Conservation (phyloP, 441 rosid genomes). For the Erodium texanum region DNA sequence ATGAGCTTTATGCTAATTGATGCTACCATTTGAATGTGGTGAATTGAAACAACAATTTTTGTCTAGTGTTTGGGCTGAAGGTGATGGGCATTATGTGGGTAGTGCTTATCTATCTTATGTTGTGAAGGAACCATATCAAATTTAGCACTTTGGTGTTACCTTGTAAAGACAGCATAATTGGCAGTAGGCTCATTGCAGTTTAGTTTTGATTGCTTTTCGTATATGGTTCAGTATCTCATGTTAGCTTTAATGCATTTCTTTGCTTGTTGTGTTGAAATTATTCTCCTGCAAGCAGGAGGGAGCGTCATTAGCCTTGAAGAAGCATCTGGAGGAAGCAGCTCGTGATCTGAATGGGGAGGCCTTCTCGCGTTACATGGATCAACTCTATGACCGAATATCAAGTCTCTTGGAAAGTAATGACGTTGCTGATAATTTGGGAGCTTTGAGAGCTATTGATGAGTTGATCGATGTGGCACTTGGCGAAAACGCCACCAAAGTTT, state of each 20-base stretch:
- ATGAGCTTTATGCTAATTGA: conserved; percentile 2
- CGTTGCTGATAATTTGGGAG: conserved; percentile 85
- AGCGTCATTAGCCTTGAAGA: conserved; percentile 65
- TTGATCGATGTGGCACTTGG: conserved; percentile 87
- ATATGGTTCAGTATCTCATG: neutral
- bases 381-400: conserved; percentile 63
- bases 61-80: neutral
- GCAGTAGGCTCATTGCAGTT: neutral
- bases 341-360: conserved; percentile 89
- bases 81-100: neutral
- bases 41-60: neutral
- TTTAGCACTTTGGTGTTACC: neutral
- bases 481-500: conserved; percentile 94
- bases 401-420: conserved; percentile 62
- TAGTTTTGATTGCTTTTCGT: neutral
- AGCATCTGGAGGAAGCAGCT: conserved; percentile 77
- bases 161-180: neutral
- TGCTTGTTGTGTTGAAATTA: neutral
- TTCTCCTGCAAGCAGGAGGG: conserved; percentile 51
- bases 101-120: neutral
- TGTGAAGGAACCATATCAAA: neutral
- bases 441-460: conserved; percentile 85
- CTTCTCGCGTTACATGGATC: conserved; percentile 83
- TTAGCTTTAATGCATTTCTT: no score
- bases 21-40: neutral